Evolutionary conservation across 2,329 filamentous ascomycete species (phyloP).

Genomic region (Cyphellophora attinorum): DNA sequence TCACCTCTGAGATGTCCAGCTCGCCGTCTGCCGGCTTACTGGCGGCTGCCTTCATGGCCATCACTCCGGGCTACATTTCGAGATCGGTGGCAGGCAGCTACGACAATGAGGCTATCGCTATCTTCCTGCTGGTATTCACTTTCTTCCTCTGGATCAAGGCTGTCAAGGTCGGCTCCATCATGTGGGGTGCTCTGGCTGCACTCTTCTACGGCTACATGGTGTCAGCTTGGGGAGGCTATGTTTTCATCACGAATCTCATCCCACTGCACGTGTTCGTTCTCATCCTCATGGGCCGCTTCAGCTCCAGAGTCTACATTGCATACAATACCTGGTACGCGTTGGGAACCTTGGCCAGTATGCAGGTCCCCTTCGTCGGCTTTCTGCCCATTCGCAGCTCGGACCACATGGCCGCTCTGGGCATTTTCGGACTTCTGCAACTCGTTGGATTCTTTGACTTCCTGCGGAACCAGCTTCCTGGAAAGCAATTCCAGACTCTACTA

Average conservation of each 20-base stretch:
- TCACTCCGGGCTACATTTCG: slow-evolving; percentile 94
- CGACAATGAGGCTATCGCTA: slow-evolving; percentile 98
- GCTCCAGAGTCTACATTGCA: slow-evolving; percentile 84
- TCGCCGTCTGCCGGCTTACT: slow-evolving; percentile 90
- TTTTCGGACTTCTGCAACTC: slow-evolving; percentile 91
- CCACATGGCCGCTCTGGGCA: slow-evolving; percentile 92
- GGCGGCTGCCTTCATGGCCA: slow-evolving; percentile 93
- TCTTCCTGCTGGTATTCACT: slow-evolving; percentile 96
- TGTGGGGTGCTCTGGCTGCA: slow-evolving; percentile 90
- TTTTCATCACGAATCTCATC: slow-evolving; percentile 96
- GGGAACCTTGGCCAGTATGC: slow-evolving; percentile 94
- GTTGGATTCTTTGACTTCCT: slow-evolving; percentile 88
- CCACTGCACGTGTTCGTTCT: slow-evolving; percentile 90
- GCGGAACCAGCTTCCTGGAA: slow-evolving; percentile 75
- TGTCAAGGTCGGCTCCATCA: slow-evolving; percentile 87
- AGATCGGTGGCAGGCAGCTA: slow-evolving; percentile 96
- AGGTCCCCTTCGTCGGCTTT: slow-evolving; percentile 98
- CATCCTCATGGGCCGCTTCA: slow-evolving; percentile 94
- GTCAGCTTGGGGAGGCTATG: slow-evolving; percentile 97
- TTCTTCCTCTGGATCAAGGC: slow-evolving; percentile 99
- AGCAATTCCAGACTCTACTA: slow-evolving; percentile 88
- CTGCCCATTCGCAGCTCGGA: slow-evolving; percentile 92
- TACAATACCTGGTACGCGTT: slow-evolving; percentile 98
- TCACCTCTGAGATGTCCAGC: slow-evolving; percentile 96
- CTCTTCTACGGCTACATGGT: slow-evolving; percentile 99